Base-by-base conservation (phyloP, 1,284 basidiomycete species). In the Coniophora puteana region DNA sequence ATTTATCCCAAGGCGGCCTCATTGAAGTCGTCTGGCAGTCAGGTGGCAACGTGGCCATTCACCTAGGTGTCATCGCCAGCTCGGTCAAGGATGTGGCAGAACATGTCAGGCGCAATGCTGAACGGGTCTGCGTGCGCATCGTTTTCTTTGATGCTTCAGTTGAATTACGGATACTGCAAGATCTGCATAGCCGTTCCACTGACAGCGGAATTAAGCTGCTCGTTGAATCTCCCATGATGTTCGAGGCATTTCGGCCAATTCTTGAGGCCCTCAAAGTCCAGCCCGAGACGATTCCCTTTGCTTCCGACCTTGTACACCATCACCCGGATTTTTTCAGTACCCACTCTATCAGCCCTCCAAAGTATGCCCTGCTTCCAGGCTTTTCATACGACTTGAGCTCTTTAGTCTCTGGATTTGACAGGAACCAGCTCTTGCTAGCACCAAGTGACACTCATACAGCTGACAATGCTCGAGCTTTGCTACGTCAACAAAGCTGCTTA, bases 181-280 rank as follows among this genome's bases (percentile, higher is more conserved):
- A 61, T 18, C 47, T 76, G 16, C 53, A 51, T 32, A 50, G 40
- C 11, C 37, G 46, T 4, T 40, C 41, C 27, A 33, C 40, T 43
- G 31, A 16, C 24, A 18, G 28, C 25, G 0, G 38, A 49, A 3
- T 53, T 38, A 51, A 51, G 34, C 33, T 80, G 3, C 60, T 82
- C 8, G 57, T 83, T n/a, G 82, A 84, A 46, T 67, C 71, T 0
- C 68, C 75, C 0, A 71, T 83, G 29, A 67, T 84, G 66, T 82
- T 73, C 41, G 79, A 80, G 43, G 62, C 77, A 0, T 71, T 80
- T 24, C 66, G 76, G 3, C 82, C 83, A 0, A 83, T 83, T 57
- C 63, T 85, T 8, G 67, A 79, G 36, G 69, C 74, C 0, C 62
- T 84, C 12, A 60, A 62, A 38, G 56, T 59, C 1, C 74, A 74